Evolutionary conservation across 257 asterid species (phyloP).

Genomic region (Scutellaria baicalensis): DNA sequence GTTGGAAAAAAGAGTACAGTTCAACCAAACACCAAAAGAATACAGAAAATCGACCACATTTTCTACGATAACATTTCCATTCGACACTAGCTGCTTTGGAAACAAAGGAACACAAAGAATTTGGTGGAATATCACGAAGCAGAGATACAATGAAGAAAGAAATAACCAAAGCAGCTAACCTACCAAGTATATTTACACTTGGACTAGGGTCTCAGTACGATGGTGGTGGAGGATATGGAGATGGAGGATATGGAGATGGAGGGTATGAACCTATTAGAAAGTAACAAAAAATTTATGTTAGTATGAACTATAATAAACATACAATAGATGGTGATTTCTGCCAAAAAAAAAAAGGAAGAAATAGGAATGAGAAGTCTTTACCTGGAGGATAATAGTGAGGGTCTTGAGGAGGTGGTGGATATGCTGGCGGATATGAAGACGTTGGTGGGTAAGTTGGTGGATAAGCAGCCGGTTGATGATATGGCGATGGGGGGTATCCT

Average conservation of each 20-base stretch:
- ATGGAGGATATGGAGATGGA: conserved; percentile 1
- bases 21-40: background rate
- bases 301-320: background rate
- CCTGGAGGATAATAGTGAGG: conserved; percentile 39
- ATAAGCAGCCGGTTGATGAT: conserved; percentile 32
- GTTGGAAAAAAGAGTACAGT: background rate
- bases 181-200: conserved; percentile 5
- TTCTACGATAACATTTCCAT: background rate
- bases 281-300: background rate
- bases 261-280: conserved; percentile 41
- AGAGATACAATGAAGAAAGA: background rate
- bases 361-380: background rate
- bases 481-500: conserved; percentile 41
- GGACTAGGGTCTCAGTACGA: background rate
- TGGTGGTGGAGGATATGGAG: background rate
- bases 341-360: background rate
- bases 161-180: background rate
- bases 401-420: conserved; percentile 42
- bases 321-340: background rate
- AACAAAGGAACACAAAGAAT: background rate
- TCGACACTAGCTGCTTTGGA: background rate
- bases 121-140: background rate
- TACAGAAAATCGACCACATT: background rate
- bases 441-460: conserved; percentile 31
- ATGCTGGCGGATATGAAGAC: conserved; percentile 37